Evolutionary conservation across 2,329 filamentous ascomycete species (phyloP).

Genomic region (Pseudodiploospora longispora): DNA sequence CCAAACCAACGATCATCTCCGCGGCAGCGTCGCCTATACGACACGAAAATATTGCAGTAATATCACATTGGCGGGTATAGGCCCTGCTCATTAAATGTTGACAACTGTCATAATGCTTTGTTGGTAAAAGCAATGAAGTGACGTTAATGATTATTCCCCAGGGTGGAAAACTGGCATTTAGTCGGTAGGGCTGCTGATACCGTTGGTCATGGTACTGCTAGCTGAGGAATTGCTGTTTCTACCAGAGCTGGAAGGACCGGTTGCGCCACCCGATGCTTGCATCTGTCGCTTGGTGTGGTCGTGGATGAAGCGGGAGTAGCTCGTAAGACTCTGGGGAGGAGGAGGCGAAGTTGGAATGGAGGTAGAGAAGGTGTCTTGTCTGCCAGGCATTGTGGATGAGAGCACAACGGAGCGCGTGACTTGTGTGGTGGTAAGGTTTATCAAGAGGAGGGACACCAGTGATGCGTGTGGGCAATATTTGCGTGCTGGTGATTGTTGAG

Average conservation of each 20-base stretch:
- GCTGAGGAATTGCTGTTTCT: constrained; percentile 8
- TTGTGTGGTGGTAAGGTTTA: constrained; percentile 1
- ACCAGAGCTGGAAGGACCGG: constrained; percentile 11
- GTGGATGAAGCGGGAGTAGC: constrained; percentile 54
- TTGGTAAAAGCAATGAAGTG: constrained; percentile 6
- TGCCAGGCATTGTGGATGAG: constrained; percentile 27
- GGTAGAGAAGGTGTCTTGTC: constrained; percentile 31
- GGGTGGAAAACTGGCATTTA: too few species aligned
- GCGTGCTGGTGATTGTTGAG: not conserved
- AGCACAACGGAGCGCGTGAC: not conserved
- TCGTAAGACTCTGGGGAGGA: constrained; percentile 41
- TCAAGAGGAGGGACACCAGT: not conserved
- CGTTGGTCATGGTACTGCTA: constrained; percentile 20
- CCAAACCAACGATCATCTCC: too few species aligned
- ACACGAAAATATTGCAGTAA: too few species aligned
- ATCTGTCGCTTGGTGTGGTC: constrained; percentile 59
- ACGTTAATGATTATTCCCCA: too few species aligned
- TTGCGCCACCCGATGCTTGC: constrained; percentile 39
- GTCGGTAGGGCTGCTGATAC: constrained; percentile 10
- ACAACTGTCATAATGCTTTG: not conserved
- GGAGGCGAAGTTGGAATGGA: constrained; percentile 29
- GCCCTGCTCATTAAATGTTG: too few species aligned
- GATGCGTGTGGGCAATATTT: not conserved
- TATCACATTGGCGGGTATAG: too few species aligned
- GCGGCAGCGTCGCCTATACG: too few species aligned